phyloP scores from a whole-genome alignment of 768 basidiomycete genomes.

The Tephrocybe sp. region DNA sequence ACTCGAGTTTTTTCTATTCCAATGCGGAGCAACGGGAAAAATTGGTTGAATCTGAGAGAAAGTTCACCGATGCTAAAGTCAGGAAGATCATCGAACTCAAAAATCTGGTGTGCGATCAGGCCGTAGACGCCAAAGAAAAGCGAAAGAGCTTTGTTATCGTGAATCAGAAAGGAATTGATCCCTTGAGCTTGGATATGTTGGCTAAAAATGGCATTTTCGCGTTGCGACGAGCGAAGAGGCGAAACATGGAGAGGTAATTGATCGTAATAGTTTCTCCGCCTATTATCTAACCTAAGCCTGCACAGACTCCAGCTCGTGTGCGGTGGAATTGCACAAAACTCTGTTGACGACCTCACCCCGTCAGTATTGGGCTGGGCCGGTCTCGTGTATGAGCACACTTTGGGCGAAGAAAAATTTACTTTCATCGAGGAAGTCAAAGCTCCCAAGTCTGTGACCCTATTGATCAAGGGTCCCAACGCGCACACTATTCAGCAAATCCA shows the following conservation, averaged over 20 bases:
- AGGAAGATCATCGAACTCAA: constrained; percentile 97
- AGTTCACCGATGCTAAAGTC: constrained; percentile 91
- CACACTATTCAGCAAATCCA: constrained; percentile 97
- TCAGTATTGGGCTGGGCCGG: constrained; percentile 96
- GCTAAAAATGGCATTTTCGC: constrained; percentile 97
- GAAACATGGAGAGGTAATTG: constrained; percentile 95
- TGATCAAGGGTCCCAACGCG: constrained; percentile 97
- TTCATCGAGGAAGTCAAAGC: constrained; percentile 96
- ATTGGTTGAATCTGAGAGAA: constrained; percentile 95
- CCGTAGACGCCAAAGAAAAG: constrained; percentile 79
- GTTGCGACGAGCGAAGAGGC: constrained; percentile 90
- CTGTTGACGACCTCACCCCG: constrained; percentile 93
- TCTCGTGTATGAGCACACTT: constrained; percentile 97
- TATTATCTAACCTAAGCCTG: background rate
- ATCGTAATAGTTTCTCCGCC: constrained; percentile 2
- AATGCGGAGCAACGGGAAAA: constrained; percentile 98
- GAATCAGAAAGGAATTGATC: constrained; percentile 99
- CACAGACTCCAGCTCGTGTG: constrained; percentile 87
- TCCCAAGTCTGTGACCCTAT: constrained; percentile 92
- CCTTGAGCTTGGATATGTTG: constrained; percentile 91
- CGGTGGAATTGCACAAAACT: constrained; percentile 96
- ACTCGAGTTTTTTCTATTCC: constrained; percentile 99
- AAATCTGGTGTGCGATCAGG: constrained; percentile 93
- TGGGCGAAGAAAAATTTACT: constrained; percentile 98
- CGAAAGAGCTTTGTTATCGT: constrained; percentile 89